Evolutionary conservation across 768 basidiomycete species (phyloP).

Genomic region (Auriscalpium orientale): DNA sequence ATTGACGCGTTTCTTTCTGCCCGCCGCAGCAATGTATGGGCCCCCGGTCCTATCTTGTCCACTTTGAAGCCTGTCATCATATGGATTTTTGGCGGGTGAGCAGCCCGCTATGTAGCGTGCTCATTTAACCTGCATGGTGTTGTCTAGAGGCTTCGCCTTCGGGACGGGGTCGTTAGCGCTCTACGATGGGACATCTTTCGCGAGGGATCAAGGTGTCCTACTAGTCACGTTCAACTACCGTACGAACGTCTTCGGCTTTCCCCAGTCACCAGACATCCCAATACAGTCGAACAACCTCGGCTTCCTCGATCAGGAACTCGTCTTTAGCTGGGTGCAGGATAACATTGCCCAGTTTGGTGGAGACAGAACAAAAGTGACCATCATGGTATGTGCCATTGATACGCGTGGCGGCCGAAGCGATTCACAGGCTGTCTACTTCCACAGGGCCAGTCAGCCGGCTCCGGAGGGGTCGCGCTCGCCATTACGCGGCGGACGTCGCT

Average conservation of each 20-base stretch:
- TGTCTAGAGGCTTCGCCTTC: not conserved
- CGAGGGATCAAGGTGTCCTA: conserved; percentile 4
- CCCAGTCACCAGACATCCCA: conserved; percentile 1
- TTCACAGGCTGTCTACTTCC: not conserved
- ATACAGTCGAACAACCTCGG: conserved; percentile 1
- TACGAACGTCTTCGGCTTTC: conserved; percentile 9
- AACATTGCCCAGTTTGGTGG: conserved; percentile 58
- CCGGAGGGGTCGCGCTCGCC: not conserved
- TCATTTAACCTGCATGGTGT: not conserved
- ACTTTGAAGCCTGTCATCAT: conserved; percentile 4
- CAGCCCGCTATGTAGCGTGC: not conserved
- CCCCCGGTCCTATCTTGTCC: not conserved
- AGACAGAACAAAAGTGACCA: conserved; percentile 36
- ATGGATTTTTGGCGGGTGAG: conserved; percentile 10
- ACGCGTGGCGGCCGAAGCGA: conserved; percentile 9
- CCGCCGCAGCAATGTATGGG: conserved; percentile 4
- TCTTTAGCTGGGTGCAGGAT: conserved; percentile 48
- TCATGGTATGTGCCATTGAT: conserved; percentile 19
- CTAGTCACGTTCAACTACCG: conserved; percentile 9
- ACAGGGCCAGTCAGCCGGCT: conserved; percentile 7
- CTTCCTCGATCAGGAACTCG: conserved; percentile 18
- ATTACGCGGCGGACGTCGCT: not conserved
- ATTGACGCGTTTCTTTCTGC: no score
- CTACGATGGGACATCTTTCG: conserved; percentile 8
- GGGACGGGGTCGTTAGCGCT: conserved; percentile 1